Conservation (phyloP, 2,329 filamentous ascomycete genomes). For the Aureobasidium sp. region DNA sequence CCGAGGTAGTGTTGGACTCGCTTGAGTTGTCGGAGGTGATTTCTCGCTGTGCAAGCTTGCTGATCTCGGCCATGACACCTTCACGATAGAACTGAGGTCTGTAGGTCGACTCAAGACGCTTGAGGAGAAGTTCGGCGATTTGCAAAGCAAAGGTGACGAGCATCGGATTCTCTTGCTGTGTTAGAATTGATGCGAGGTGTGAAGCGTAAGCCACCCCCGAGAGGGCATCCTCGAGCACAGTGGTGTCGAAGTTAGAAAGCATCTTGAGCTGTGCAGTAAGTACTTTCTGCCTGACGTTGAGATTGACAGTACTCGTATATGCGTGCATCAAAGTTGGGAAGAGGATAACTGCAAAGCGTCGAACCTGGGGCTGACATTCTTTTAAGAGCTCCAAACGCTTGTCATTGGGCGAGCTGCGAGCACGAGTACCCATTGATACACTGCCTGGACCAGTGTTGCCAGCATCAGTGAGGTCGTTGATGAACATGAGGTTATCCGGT, state of each 20-base stretch:
- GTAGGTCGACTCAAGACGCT: conserved; percentile 79
- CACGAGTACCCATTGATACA: conserved; percentile 36
- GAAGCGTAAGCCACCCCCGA: conserved; percentile 90
- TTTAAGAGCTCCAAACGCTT: conserved; percentile 75
- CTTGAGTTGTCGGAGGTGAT: conserved; percentile 17
- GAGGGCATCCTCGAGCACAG: conserved; percentile 77
- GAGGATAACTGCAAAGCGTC: conserved; percentile 85
- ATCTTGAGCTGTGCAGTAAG: conserved; percentile 95
- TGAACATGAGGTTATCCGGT: conserved; percentile 45
- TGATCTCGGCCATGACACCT: conserved; percentile 87
- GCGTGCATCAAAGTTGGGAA: conserved; percentile 93
- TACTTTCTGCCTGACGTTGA: conserved; percentile 91
- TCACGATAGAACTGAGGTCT: conserved; percentile 96
- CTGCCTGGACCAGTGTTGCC: conserved; percentile 42
- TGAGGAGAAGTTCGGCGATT: conserved; percentile 79
- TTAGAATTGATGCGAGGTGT: conserved; percentile 88
- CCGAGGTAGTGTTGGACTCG: conserved; percentile 17
- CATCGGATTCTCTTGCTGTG: conserved; percentile 85
- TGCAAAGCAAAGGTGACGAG: conserved; percentile 83
- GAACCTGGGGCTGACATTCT: conserved; percentile 78
- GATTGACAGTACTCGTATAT: conserved; percentile 94
- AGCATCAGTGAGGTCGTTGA: conserved; percentile 45
- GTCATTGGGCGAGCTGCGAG: conserved; percentile 60
- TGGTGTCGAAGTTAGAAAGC: conserved; percentile 85
- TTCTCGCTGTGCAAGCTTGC: conserved; percentile 59